A percentile compares a stretch with the other conserved stretches of the same genome.
Evolutionary conservation across 495 filamentous ascomycete species (phyloP).

Genomic region (Xylaria intraflava): DNA sequence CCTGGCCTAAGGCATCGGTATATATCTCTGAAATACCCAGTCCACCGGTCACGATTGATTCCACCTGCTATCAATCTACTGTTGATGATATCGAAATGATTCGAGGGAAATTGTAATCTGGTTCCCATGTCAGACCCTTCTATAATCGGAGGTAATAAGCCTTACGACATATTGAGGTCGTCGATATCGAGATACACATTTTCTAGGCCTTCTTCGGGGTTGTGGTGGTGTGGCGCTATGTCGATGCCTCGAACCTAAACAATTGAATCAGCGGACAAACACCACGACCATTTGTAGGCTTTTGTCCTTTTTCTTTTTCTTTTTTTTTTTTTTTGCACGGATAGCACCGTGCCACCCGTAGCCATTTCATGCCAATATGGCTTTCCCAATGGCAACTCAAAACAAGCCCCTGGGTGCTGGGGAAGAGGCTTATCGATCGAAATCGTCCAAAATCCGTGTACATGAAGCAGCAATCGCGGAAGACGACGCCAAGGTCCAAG

Average conservation of each 20-base stretch:
- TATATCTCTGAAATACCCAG: conserved; percentile 72
- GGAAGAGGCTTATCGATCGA: background rate
- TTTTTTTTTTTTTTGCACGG: background rate
- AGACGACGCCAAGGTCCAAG: background rate
- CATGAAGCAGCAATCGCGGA: background rate
- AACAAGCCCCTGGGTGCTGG: background rate
- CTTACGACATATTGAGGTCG: conserved; percentile 65
- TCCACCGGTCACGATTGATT: conserved; percentile 71
- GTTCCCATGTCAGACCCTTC: conserved; percentile 17
- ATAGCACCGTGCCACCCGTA: background rate
- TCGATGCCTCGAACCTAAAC: conserved; percentile 73
- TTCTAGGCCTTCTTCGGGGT: conserved; percentile 57
- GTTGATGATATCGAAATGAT: conserved; percentile 86
- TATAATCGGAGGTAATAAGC: conserved; percentile 5
- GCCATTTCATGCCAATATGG: background rate
- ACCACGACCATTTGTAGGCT: background rate
- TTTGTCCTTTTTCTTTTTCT: background rate
- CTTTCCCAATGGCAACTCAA: background rate
- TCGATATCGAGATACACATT: conserved; percentile 75
- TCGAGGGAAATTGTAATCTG: conserved; percentile 65
- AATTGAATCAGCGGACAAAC: conserved; percentile 1
- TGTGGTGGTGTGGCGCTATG: conserved; percentile 57
- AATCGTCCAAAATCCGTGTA: background rate
- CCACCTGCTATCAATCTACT: conserved; percentile 74
- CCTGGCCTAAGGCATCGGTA: conserved; percentile 46